A percentile compares a stretch with the other conserved stretches of the same genome.
phyloP scores from a whole-genome alignment of 306 rosid genomes.

The Dryas octopetala region DNA sequence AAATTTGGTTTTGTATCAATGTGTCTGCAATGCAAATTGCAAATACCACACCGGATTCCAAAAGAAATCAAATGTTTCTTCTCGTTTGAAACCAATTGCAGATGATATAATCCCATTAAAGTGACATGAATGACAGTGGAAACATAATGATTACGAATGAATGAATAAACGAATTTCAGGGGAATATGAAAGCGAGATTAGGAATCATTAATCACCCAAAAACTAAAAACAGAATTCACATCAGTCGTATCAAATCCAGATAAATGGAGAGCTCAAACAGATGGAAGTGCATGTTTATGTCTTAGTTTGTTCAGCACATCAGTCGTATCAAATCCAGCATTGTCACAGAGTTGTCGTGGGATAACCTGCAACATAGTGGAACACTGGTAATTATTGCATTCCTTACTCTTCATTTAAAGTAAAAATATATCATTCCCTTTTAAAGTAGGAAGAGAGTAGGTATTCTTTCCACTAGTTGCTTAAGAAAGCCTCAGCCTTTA shows the following conservation, averaged over 20 bases:
- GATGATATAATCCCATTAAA: background rate
- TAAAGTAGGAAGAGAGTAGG: background rate
- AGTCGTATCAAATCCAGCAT: constrained; percentile 98
- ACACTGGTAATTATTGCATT: constrained; percentile 19
- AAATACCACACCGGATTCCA: no score
- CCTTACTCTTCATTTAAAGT: background rate
- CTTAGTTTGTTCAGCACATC: constrained; percentile 94
- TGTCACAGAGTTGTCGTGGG: constrained; percentile 96
- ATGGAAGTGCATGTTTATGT: constrained; percentile 89
- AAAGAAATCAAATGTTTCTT: background rate
- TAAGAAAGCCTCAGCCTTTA: background rate
- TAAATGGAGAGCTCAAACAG: constrained; percentile 49
- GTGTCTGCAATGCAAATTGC: constrained; percentile 43
- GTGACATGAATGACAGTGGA: no score
- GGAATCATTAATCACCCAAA: background rate
- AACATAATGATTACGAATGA: background rate
- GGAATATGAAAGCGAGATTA: background rate
- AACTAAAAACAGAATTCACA: background rate
- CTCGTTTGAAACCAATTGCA: background rate
- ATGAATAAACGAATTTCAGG: background rate
- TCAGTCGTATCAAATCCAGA: constrained; percentile 28
- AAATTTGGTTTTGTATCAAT: background rate
- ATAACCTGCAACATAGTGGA: constrained; percentile 62
- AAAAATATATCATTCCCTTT: background rate
- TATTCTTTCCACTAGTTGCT: no score